Evolutionary conservation across 257 asterid species (phyloP), one percentile per base, ranked within the genome.

Genomic region (Nyctanthes arbortristis): DNA sequence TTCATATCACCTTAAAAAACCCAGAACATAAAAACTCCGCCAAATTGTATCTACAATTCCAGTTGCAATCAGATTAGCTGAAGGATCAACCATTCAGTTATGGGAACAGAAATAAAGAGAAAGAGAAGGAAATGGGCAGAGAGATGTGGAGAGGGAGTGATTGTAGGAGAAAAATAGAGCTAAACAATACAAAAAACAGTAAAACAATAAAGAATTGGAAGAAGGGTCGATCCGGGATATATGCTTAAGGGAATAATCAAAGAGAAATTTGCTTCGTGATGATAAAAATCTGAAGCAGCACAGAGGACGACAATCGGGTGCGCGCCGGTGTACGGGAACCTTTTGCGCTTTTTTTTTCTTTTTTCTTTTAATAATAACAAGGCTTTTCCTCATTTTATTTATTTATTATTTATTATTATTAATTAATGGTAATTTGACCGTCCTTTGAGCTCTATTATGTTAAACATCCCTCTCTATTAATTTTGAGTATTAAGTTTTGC

Each of bases 191-290:
- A 20, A 52, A 20, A 10, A 24, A 52, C 7, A 22, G 59, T 52
- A 71, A 37, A 76, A 74, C 70, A 75, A 79, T 73, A 72, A 59
- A 60, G 37, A 64, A 47, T 22, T 55, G 73, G 77, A 40, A 66
- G 61, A 67, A 4, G 30, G 30, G 16, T 52, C 80, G 92, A 86
- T 84, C 92, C 89, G 92, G 72, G 82, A 80, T 71, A 73, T 73
- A 56, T 83, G 89, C 59, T 52, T 24, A 31, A 52, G 31, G 14
- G 28, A 22, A 52, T 52, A 52, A 52, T 52, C 59, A 24, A 22
- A 52, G 29, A 52, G 59, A 52, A 11, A 52, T 20, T 52, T 22
- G 59, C 59, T 20, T 52, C 24, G 59, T n/a, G n/a, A n/a, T 24
- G 59, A 31, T 52, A n/a, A n/a, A 52, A 52, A 52, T 52, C 59